These are phyloP conservation scores for Amaranthus palmeri DNA, from an alignment of 148 eudicot genomes.

Conservation along the genomic window DNA sequence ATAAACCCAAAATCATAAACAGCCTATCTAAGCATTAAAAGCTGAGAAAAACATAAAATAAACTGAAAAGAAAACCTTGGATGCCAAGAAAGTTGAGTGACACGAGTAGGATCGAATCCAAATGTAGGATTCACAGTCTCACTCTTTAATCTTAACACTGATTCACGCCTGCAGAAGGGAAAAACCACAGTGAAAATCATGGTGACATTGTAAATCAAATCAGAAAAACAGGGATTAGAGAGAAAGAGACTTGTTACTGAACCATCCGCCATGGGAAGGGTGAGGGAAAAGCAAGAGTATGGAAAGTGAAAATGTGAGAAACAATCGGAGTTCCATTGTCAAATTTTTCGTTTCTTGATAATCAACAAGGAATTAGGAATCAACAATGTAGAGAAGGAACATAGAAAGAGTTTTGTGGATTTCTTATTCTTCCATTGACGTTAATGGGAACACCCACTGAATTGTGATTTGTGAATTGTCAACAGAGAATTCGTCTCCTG, in stretches of 20 bases:
- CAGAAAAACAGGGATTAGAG: neutral
- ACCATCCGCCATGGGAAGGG: slow-evolving; percentile 23
- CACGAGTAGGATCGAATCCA: slow-evolving; percentile 71
- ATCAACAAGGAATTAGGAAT: too few species aligned
- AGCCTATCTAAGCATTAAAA: neutral
- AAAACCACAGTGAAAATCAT: neutral
- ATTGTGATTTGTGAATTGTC: too few species aligned
- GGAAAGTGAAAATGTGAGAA: slow-evolving; percentile 19
- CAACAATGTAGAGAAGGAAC: too few species aligned
- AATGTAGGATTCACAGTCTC: slow-evolving; percentile 14
- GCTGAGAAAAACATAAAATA: neutral
- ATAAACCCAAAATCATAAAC: neutral
- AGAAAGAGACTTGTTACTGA: slow-evolving; percentile 16
- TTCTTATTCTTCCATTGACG: too few species aligned
- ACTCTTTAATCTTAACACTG: slow-evolving; percentile 52
- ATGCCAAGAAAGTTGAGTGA: slow-evolving; percentile 75
- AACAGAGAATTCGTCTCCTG: too few species aligned
- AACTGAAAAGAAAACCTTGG: slow-evolving; percentile 51
- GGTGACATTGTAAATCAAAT: neutral
- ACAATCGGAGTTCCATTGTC: neutral
- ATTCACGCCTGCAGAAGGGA: slow-evolving; percentile 12
- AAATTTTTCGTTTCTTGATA: too few species aligned
- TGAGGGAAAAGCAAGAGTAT: slow-evolving; percentile 14
- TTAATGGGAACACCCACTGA: too few species aligned
- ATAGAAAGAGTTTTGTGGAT: too few species aligned